phyloP scores from a whole-genome alignment of 805 yeast species.

The Wilhelminamyces savonicus region DNA sequence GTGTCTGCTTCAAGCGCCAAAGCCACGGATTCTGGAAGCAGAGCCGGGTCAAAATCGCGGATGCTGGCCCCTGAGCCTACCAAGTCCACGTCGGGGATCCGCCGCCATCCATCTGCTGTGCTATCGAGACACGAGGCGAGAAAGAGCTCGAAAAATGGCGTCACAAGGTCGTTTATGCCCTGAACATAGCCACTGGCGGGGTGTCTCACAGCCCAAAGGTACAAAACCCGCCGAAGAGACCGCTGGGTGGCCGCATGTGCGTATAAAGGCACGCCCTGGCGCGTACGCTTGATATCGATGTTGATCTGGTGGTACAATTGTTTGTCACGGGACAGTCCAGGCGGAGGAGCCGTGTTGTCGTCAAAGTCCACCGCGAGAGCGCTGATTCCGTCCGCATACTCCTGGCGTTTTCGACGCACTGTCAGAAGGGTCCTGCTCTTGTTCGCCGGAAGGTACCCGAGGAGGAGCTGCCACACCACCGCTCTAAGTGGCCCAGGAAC shows the following conservation, averaged over 20 bases:
- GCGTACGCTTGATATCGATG: constrained; percentile 92
- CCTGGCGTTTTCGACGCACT: constrained; percentile 74
- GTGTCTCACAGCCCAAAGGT: constrained; percentile 93
- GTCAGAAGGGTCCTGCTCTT: constrained; percentile 66
- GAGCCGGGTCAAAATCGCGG: constrained; percentile 28
- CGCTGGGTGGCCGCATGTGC: constrained; percentile 64
- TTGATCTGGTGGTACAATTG: constrained; percentile 93
- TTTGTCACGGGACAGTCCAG: constrained; percentile 40
- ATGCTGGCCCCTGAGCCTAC: too few species aligned
- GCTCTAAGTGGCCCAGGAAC: constrained; percentile 79
- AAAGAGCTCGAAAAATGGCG: constrained; percentile 89
- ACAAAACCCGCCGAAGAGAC: constrained; percentile 73
- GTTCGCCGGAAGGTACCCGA: constrained; percentile 89
- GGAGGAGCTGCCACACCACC: constrained; percentile 78
- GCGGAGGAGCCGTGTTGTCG: constrained; percentile 21
- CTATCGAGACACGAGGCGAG: constrained; percentile 53
- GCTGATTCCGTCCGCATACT: constrained; percentile 69
- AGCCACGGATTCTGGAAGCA: constrained; percentile 35
- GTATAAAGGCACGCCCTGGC: constrained; percentile 76
- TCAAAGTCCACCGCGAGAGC: constrained; percentile 48
- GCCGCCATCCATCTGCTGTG: constrained; percentile 5
- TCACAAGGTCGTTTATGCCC: constrained; percentile 90
- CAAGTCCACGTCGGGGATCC: constrained; percentile 18
- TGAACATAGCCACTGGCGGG: constrained; percentile 98
- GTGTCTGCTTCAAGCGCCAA: constrained; percentile 88